These are phyloP conservation scores for Tolypocladium sp. DNA, from an alignment of 2,329 filamentous ascomycete species.

Conservation along the genomic window DNA sequence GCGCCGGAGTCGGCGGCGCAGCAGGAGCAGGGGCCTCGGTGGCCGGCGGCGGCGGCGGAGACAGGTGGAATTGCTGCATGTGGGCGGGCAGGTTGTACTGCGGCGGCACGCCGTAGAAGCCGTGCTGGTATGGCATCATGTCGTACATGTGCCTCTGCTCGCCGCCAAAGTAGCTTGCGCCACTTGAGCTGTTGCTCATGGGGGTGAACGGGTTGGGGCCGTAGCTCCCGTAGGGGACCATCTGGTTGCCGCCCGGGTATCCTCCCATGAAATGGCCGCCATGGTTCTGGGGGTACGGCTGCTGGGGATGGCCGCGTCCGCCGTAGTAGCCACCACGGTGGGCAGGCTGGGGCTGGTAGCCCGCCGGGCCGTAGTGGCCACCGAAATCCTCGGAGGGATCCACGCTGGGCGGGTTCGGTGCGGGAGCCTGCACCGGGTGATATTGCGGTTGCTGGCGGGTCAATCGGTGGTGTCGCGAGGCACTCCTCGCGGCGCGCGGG, in stretches of 20 bases:
- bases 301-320: conserved; percentile 16
- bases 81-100: conserved; percentile 8
- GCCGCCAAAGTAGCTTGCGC: conserved; percentile 30
- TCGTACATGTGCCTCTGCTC: conserved; percentile 33
- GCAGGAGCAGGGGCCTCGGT: conserved; percentile 26
- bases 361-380: conserved; percentile 21
- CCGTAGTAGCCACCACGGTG: conserved; percentile 17
- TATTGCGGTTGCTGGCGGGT: conserved; percentile 24
- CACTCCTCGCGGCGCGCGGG: conserved; percentile 11
- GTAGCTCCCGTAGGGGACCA: conserved; percentile 37
- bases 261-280: conserved; percentile 32
- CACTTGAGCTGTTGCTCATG: conserved; percentile 26
- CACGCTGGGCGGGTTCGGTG: conserved; percentile 48
- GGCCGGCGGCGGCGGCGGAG: conserved; percentile 28
- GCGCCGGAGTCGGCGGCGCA: conserved; percentile 22
- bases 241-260: conserved; percentile 28
- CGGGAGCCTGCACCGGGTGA: conserved; percentile 22
- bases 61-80: conserved; percentile 29
- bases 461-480: conserved; percentile 22
- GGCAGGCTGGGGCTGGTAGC: conserved; percentile 10
- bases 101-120: conserved; percentile 6
- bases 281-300: conserved; percentile 38
- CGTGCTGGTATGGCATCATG: conserved; percentile 40
- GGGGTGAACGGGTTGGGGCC: conserved; percentile 33
- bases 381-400: conserved; percentile 57